A percentile compares a stretch with the other conserved stretches of the same genome.
phyloP scores from a whole-genome alignment of 768 basidiomycete genomes.

The Russula dissimulans region DNA sequence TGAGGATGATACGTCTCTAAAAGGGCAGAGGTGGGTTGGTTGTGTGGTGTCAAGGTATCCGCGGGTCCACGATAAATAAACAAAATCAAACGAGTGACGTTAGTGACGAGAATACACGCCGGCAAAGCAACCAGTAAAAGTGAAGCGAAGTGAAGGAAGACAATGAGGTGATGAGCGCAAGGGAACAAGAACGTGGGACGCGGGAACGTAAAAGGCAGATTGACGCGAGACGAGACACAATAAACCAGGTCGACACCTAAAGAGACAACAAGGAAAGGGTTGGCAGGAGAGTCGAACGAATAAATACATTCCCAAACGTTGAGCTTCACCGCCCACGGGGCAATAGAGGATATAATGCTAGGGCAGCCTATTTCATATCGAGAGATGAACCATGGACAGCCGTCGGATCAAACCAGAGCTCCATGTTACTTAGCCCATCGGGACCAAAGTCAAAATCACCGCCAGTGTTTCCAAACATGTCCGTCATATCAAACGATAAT shows the following conservation, averaged over 20 bases:
- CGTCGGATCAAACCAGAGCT: constrained; percentile 6
- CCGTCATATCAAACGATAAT: constrained; percentile 6
- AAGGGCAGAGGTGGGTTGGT: background rate
- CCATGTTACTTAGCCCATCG: background rate
- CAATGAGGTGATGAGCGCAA: constrained; percentile 1
- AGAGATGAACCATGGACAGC: background rate
- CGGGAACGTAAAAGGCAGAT: background rate
- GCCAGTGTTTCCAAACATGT: background rate
- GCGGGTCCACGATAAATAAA: constrained; percentile 16
- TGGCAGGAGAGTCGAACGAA: background rate
- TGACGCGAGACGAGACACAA: background rate
- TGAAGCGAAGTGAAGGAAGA: background rate
- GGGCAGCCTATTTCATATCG: constrained; percentile 2
- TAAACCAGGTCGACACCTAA: background rate
- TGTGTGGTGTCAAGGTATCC: constrained; percentile 14
- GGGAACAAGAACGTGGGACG: background rate
- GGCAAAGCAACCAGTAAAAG: background rate
- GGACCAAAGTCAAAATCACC: constrained; percentile 11
- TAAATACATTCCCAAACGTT: background rate
- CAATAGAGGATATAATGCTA: background rate
- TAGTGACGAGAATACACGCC: constrained; percentile 12
- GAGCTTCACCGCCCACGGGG: background rate
- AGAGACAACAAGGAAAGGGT: background rate
- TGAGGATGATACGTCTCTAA: constrained; percentile 1
- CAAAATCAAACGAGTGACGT: background rate